Evolutionary conservation across 352 stramenopile genomes (phyloP).

Genomic region (Phytophthora palmivora): DNA sequence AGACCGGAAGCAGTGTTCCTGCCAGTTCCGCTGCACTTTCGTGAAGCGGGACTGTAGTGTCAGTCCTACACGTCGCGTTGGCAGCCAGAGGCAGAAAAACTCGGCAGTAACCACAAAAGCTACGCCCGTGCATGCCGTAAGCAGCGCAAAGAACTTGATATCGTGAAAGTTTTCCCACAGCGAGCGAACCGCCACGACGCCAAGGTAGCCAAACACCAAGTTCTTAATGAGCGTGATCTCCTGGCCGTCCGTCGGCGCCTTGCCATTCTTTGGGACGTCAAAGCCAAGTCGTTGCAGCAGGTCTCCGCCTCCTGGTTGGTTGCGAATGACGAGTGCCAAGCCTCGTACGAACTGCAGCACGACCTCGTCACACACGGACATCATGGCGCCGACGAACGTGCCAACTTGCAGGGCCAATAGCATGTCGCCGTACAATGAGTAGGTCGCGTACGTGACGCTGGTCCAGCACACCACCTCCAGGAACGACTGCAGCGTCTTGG

Average conservation of each 20-base stretch:
- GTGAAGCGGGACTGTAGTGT: constrained; percentile 84
- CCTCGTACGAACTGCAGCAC: constrained; percentile 73
- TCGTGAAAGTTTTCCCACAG: constrained; percentile 76
- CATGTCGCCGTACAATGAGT: constrained; percentile 65
- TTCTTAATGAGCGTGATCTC: constrained; percentile 83
- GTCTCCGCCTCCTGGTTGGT: constrained; percentile 65
- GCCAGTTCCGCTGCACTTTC: constrained; percentile 64
- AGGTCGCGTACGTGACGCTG: constrained; percentile 72
- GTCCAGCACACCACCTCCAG: constrained; percentile 77
- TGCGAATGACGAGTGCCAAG: constrained; percentile 73
- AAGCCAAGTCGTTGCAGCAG: constrained; percentile 71
- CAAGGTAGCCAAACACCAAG: constrained; percentile 79
- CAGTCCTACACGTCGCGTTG: constrained; percentile 69
- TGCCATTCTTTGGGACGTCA: constrained; percentile 76
- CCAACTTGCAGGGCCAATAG: constrained; percentile 72
- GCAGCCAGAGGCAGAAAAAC: constrained; percentile 83
- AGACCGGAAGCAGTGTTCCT: constrained; percentile 56
- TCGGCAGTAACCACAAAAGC: constrained; percentile 79
- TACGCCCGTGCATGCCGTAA: constrained; percentile 70
- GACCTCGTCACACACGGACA: constrained; percentile 85
- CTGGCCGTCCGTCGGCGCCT: constrained; percentile 67
- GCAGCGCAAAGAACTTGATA: constrained; percentile 73
- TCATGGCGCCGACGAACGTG: constrained; percentile 78
- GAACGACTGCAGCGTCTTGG: constrained; percentile 86
- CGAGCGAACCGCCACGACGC: constrained; percentile 65